These are phyloP conservation scores for Austroboletus sp. DNA, from an alignment of 1,284 basidiomycete species.

Conservation along the genomic window DNA sequence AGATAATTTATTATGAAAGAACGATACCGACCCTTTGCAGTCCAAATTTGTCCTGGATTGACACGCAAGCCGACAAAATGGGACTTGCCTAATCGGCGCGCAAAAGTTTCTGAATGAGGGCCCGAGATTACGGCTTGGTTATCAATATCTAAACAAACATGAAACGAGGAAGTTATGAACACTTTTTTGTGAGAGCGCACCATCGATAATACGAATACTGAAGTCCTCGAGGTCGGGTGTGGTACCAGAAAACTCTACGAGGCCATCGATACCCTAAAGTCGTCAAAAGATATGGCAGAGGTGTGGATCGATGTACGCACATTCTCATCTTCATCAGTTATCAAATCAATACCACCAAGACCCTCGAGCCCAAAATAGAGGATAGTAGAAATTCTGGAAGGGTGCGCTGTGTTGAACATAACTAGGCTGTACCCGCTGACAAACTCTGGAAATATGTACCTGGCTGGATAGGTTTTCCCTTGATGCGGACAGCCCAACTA, in stretches of 20 bases:
- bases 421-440: conserved; percentile 2
- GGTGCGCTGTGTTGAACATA: conserved; percentile 34
- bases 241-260: conserved; percentile 63
- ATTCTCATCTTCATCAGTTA: conserved; percentile 66
- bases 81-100: conserved; percentile 61
- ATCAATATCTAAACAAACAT: conserved; percentile 42
- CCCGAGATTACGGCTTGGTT: conserved; percentile 51
- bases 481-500: conserved; percentile 85
- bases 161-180: neutral
- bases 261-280: conserved; percentile 62
- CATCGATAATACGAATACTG: conserved; percentile 72
- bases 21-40: conserved; percentile 61
- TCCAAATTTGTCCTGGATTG: conserved; percentile 68
- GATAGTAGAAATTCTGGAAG: conserved; percentile 65
- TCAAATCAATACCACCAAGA: conserved; percentile 72
- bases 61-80: conserved; percentile 65
- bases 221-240: conserved; percentile 79
- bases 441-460: conserved; percentile 39
- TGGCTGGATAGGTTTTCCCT: conserved; percentile 69
- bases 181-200: conserved; percentile 35
- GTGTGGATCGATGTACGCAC: conserved; percentile 38
- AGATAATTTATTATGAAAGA: neutral
- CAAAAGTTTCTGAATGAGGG: conserved; percentile 54
- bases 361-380: conserved; percentile 87
- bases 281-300: conserved; percentile 4